Conservation (phyloP, 2,329 filamentous ascomycete species). For the Keithomyces neogunnii region DNA sequence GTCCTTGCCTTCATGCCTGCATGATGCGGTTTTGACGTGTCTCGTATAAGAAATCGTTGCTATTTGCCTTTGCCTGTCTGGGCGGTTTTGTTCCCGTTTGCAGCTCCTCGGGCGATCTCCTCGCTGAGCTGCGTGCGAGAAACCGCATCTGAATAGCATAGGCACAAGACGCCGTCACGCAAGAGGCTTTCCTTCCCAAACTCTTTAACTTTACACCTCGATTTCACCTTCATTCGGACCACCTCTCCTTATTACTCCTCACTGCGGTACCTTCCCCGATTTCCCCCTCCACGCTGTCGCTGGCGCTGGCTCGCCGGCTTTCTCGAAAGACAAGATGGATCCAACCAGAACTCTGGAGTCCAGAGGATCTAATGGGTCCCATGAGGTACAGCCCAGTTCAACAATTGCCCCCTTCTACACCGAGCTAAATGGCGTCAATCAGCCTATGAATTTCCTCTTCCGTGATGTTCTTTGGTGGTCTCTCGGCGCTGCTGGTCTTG, state of each 20-base stretch:
- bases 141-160: background rate
- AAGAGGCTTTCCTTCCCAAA: background rate
- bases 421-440: conserved; percentile 52
- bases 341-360: conserved; percentile 23
- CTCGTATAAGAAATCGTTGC: background rate
- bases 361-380: conserved; percentile 18
- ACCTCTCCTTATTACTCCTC: too few relatives aligned
- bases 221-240: background rate
- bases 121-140: too few relatives aligned
- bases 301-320: conserved; percentile 12
- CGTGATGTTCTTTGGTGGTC: conserved; percentile 52
- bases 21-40: conserved; percentile 5
- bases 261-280: background rate
- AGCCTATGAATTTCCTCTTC: conserved; percentile 47
- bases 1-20: background rate
- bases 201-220: background rate
- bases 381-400: conserved; percentile 27
- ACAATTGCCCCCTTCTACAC: conserved; percentile 49
- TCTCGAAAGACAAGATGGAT: conserved; percentile 21
- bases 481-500: conserved; percentile 45
- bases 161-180: background rate
- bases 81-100: background rate
- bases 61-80: background rate
- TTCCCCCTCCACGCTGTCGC: background rate
- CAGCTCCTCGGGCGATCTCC: background rate